Evolutionary conservation across 495 filamentous ascomycete genomes (phyloP).

Genomic region (Corynascus novoguineensis): DNA sequence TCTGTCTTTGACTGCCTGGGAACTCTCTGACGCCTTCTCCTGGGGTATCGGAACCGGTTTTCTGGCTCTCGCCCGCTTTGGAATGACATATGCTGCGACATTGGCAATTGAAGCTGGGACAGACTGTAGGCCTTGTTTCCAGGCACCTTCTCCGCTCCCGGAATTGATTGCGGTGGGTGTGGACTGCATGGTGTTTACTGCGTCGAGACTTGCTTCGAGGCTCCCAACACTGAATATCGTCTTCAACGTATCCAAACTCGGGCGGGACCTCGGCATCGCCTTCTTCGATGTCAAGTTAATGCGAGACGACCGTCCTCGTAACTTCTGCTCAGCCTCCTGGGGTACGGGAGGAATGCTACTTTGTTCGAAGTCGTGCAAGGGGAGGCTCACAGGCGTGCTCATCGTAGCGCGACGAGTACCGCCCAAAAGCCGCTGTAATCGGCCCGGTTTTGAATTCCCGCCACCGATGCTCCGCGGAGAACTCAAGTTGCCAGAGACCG

Average conservation of each 20-base stretch:
- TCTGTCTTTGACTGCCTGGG: not conserved
- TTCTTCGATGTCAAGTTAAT: conserved; percentile 31
- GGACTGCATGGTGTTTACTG: conserved; percentile 17
- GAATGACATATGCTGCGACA: conserved; percentile 25
- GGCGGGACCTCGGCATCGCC: conserved; percentile 29
- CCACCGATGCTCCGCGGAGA: conserved; percentile 32
- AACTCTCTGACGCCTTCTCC: conserved; percentile 4
- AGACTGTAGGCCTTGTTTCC: conserved; percentile 27
- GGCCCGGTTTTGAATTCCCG: conserved; percentile 33
- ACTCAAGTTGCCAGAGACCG: conserved; percentile 25
- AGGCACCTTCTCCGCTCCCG: conserved; percentile 19
- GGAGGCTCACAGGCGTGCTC: conserved; percentile 25
- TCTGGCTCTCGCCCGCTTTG: conserved; percentile 32
- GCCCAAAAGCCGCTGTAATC: conserved; percentile 39
- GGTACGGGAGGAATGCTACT: conserved; percentile 30
- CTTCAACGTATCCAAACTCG: conserved; percentile 37
- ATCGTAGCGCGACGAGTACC: conserved; percentile 23
- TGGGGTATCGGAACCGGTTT: conserved; percentile 32
- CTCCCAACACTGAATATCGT: conserved; percentile 41
- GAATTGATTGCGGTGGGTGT: conserved; percentile 10
- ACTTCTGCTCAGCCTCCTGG: conserved; percentile 31
- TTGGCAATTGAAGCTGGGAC: conserved; percentile 28
- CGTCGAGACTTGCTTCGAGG: conserved; percentile 28
- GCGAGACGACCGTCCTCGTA: conserved; percentile 28
- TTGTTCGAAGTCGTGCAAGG: conserved; percentile 30